Percentiles rank a stretch among this genome's conserved stretches.
Conservation (phyloP, 2,329 filamentous ascomycete species). For the Monosporascus sp. region DNA sequence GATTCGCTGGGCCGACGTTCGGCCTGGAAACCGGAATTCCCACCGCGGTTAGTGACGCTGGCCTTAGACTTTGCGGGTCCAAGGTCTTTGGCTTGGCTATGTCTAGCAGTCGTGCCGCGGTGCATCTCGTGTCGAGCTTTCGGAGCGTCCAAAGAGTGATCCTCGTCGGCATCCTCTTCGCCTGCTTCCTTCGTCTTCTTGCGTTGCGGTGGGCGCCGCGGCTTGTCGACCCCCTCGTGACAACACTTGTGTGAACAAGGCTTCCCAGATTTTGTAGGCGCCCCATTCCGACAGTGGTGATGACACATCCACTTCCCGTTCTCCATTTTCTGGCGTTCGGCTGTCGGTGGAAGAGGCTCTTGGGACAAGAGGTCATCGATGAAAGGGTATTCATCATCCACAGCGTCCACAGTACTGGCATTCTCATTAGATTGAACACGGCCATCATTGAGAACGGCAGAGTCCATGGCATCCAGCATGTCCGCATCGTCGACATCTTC, state of each 20-base stretch:
- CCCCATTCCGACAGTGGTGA: conserved; percentile 52
- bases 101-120: neutral
- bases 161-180: conserved; percentile 5
- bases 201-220: conserved; percentile 36
- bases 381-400: conserved; percentile 41
- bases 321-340: conserved; percentile 45
- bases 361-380: conserved; percentile 44
- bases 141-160: neutral
- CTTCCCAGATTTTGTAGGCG: conserved; percentile 31
- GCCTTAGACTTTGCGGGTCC: neutral
- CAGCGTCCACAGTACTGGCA: conserved; percentile 5
- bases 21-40: neutral
- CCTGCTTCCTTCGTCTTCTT: conserved; percentile 21
- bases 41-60: neutral
- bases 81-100: neutral
- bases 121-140: neutral
- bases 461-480: conserved; percentile 29
- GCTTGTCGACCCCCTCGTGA: conserved; percentile 63
- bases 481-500: conserved; percentile 37
- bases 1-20: neutral
- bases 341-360: conserved; percentile 3
- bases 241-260: conserved; percentile 69
- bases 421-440: conserved; percentile 14
- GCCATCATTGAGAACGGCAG: conserved; percentile 10
- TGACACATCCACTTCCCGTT: conserved; percentile 74